Conservation (phyloP, 805 yeast species). For the Hanseniaspora taiwanica region DNA sequence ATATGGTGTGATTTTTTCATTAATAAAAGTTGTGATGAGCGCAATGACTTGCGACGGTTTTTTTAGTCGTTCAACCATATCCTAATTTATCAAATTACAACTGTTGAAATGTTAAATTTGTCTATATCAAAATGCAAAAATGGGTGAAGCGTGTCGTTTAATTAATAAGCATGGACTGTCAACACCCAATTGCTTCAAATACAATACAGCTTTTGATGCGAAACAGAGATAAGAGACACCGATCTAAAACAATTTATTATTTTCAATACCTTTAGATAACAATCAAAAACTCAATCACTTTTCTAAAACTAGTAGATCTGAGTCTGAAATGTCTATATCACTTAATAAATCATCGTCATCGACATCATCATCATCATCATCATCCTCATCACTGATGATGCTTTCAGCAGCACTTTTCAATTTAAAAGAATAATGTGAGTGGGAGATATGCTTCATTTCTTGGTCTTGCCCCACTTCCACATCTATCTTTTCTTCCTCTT, state of each 20-base stretch:
- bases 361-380: conserved; percentile 14
- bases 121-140: too few species aligned
- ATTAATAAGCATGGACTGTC: too few species aligned
- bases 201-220: too few species aligned
- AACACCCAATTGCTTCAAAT: too few species aligned
- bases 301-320: conserved; percentile 8
- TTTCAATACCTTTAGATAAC: not conserved
- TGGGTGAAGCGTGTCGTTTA: too few species aligned
- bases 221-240: too few species aligned
- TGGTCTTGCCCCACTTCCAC: not conserved
- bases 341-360: conserved; percentile 6
- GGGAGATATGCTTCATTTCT: not conserved
- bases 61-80: too few species aligned
- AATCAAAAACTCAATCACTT: conserved; percentile 4
- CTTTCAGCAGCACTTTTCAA: not conserved
- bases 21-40: too few species aligned
- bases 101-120: not conserved
- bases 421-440: not conserved
- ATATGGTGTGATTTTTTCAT: too few species aligned
- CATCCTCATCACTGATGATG: not conserved
- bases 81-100: too few species aligned
- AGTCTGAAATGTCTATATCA: conserved; percentile 8
- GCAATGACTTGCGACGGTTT: too few species aligned
- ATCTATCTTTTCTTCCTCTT: not conserved
- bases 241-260: not conserved